These are phyloP conservation scores for Salix brachista DNA, from an alignment of 345 rosid species.

Conservation along the genomic window DNA sequence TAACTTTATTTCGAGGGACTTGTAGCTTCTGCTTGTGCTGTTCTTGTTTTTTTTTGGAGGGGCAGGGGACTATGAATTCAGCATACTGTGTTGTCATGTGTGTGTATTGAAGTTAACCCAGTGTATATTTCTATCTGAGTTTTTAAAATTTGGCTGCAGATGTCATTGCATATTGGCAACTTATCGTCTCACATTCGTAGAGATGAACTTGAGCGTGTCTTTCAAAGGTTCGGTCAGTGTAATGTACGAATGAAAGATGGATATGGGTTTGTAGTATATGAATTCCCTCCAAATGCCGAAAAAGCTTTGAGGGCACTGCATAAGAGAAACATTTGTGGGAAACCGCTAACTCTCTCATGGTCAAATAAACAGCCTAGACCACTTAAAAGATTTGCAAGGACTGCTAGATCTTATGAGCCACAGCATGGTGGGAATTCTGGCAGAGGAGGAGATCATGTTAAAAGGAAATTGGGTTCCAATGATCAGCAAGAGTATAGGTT, in stretches of 20 bases:
- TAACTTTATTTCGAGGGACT: neutral
- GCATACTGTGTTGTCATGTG: neutral
- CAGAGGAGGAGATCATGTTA: conserved; percentile 9
- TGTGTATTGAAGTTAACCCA: neutral
- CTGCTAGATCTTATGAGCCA: conserved; percentile 16
- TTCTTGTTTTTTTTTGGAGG: neutral
- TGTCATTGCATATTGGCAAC: conserved; percentile 49
- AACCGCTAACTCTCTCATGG: conserved; percentile 43
- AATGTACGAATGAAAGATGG: conserved; percentile 40
- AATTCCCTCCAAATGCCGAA: conserved; percentile 42
- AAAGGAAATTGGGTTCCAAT: conserved; percentile 19
- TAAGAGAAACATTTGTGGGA: conserved; percentile 37
- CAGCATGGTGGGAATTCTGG: conserved; percentile 11
- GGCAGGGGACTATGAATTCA: neutral
- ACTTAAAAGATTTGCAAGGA: conserved; percentile 17
- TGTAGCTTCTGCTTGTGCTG: neutral
- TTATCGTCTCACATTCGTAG: conserved; percentile 27
- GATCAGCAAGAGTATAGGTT: conserved; percentile 11
- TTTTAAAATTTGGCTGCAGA: conserved; percentile 19
- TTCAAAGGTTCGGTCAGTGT: conserved; percentile 42
- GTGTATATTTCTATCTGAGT: neutral
- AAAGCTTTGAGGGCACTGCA: conserved; percentile 43
- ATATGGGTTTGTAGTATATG: conserved; percentile 52
- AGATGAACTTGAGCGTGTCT: conserved; percentile 41
- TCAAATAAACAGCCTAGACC: conserved; percentile 51